Conservation (phyloP, 768 basidiomycete genomes). For the Mycena filopes region DNA sequence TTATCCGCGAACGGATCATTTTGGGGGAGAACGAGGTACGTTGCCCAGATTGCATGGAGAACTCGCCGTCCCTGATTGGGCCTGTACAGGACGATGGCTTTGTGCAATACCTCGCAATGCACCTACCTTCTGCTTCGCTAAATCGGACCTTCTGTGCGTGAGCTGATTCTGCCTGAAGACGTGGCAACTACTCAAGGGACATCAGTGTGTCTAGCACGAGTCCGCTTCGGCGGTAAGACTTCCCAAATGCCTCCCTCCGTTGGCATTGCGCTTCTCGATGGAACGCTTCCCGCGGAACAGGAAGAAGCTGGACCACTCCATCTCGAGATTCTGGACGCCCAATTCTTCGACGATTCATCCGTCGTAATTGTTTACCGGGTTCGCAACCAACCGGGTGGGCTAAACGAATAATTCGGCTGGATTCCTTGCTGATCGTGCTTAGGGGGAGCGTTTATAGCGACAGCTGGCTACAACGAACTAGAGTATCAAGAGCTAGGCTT, state of each 20-base stretch:
- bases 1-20: constrained; percentile 67
- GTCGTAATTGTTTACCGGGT: constrained; percentile 72
- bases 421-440: constrained; percentile 49
- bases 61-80: constrained; percentile 41
- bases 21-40: constrained; percentile 61
- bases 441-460: constrained; percentile 72
- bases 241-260: constrained; percentile 53
- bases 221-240: constrained; percentile 58
- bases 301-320: constrained; percentile 48
- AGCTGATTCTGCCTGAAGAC: constrained; percentile 34
- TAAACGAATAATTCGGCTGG: constrained; percentile 36
- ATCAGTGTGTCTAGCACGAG: constrained; percentile 67
- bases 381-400: constrained; percentile 61
- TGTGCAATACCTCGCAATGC: constrained; percentile 64
- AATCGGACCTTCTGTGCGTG: constrained; percentile 60
- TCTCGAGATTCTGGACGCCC: constrained; percentile 69
- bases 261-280: constrained; percentile 65
- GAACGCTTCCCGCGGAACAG: constrained; percentile 56
- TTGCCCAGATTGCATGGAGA: constrained; percentile 27
- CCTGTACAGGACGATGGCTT: constrained; percentile 52
- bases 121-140: constrained; percentile 50
- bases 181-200: constrained; percentile 39
- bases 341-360: constrained; percentile 83
- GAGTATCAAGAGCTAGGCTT: constrained; percentile 64
- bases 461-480: constrained; percentile 69